Evolutionary conservation across 768 basidiomycete species (phyloP), one percentile per base, ranked within the genome.

Genomic region (Rhodotorula toruloides): DNA sequence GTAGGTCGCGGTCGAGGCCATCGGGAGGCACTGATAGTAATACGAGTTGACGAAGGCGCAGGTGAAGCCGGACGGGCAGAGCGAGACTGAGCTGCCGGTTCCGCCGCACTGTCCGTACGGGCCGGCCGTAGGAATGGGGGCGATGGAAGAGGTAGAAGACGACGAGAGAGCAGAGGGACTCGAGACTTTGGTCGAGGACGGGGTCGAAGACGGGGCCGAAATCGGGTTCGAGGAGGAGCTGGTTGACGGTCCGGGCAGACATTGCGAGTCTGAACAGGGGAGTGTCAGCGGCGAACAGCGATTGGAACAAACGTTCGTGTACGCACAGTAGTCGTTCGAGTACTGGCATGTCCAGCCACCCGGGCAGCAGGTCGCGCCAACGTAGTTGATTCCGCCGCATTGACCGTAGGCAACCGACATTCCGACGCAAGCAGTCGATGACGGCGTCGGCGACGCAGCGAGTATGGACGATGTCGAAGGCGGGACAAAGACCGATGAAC

Each of bases 21-120:
- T 13, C 6, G 55, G 42, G 14, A 57, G 32, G 32, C 55, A 57
- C 37, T 57, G 55, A 16, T n/a, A 34, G 55, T 57, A 48, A n/a
- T 36, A 58, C 6, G 16, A 7, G n/a, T 48, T 48, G 29, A 59
- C 37, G 39, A 27, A 11, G 4, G 39, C 54, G 54, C 37, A 42
- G 54, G 19, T n/a, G 16, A 11, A 54, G 0, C 39, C 39, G 19
- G 27, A 29, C 39, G n/a, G 54, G 29, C 37, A 42, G 46, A 40
- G 34, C 3, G 22, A 19, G 1, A 39, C n/a, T 4, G 52, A 11
- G 14, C 13, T 16, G 2, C 52, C 52, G 19, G 13, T 32, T 2
- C 52, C 52, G 10, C 52, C 52, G 32, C 52, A 53, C 25, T 37
- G 52, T 12, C 11, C 34, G 36, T 53, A 53, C 6, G 34, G 12